phyloP scores from a whole-genome alignment of 2,329 filamentous ascomycete species.

The Mycocentrospora acerina region DNA sequence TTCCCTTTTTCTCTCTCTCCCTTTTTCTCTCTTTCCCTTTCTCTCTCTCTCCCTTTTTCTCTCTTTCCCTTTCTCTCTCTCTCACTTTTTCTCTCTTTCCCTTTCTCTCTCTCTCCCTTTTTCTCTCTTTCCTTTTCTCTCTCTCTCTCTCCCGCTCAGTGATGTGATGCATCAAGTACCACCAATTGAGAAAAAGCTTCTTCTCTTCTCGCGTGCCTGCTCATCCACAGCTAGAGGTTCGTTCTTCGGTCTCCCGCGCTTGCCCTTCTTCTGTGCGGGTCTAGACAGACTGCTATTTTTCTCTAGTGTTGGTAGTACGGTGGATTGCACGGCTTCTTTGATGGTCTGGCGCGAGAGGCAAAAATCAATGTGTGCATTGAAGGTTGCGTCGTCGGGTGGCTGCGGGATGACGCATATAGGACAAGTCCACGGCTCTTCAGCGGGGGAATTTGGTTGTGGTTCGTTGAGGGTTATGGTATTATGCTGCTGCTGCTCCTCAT shows the following conservation, averaged over 20 bases:
- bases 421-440: slow-evolving; percentile 69
- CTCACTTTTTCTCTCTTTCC: no score
- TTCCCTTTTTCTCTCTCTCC: no score
- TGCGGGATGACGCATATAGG: slow-evolving; percentile 84
- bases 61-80: no score
- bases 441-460: slow-evolving; percentile 22
- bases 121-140: no score
- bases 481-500: slow-evolving; percentile 26
- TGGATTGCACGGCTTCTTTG: slow-evolving; percentile 70
- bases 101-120: no score
- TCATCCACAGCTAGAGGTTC: slow-evolving; percentile 23
- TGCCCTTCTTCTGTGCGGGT: slow-evolving; percentile 25
- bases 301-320: slow-evolving; percentile 14
- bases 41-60: no score
- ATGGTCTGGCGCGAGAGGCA: slow-evolving; percentile 88
- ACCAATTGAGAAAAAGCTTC: slow-evolving; percentile 34
- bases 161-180: background rate
- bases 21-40: no score
- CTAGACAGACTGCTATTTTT: slow-evolving; percentile 15
- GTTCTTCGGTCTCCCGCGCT: slow-evolving; percentile 31
- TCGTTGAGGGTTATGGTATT: slow-evolving; percentile 2
- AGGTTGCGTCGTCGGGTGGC: slow-evolving; percentile 68
- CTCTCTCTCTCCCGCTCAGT: no score
- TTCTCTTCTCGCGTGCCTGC: slow-evolving; percentile 32
- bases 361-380: slow-evolving; percentile 91